Conservation (phyloP, 1,139 yeast genomes). For the Debaryomyces singareniensis region DNA sequence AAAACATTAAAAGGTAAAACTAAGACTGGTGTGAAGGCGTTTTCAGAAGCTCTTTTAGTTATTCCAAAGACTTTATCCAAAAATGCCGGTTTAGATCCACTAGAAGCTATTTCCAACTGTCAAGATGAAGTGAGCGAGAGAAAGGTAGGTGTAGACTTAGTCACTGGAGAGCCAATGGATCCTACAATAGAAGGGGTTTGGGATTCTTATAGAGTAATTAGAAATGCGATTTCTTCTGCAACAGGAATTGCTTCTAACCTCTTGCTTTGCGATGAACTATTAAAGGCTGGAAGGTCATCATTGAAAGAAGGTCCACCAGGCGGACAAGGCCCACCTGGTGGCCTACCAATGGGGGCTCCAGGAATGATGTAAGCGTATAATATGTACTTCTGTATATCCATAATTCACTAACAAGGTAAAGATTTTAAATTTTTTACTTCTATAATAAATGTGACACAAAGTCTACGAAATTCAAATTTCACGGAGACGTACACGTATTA, state of each 20-base stretch:
- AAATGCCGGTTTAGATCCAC: slow-evolving; percentile 90
- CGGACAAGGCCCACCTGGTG: slow-evolving; percentile 10
- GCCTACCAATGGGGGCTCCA: slow-evolving; percentile 14
- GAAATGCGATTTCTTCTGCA: slow-evolving; percentile 90
- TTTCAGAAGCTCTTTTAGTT: slow-evolving; percentile 83
- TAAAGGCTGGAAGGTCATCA: slow-evolving; percentile 93
- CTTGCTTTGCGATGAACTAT: slow-evolving; percentile 87
- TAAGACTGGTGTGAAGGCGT: slow-evolving; percentile 88
- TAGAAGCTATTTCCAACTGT: slow-evolving; percentile 82
- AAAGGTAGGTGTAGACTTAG: slow-evolving; percentile 84
- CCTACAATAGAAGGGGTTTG: slow-evolving; percentile 92
- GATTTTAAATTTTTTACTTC: too few species aligned
- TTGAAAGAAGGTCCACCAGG: slow-evolving; percentile 53
- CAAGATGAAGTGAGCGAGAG: slow-evolving; percentile 86
- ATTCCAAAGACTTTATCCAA: slow-evolving; percentile 90
- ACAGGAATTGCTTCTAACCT: slow-evolving; percentile 92
- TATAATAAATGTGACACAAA: background rate
- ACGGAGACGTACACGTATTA: slow-evolving; percentile 2
- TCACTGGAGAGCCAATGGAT: slow-evolving; percentile 93
- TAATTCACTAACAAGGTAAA: too few species aligned
- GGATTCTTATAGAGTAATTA: slow-evolving; percentile 90
- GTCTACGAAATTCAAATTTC: background rate
- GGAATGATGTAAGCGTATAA: slow-evolving; percentile 12
- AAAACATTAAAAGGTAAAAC: slow-evolving; percentile 74
- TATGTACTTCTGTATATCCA: too few species aligned